These are phyloP conservation scores for Cyberlindnera saturnus DNA, from an alignment of 805 yeast genomes.

Conservation along the genomic window DNA sequence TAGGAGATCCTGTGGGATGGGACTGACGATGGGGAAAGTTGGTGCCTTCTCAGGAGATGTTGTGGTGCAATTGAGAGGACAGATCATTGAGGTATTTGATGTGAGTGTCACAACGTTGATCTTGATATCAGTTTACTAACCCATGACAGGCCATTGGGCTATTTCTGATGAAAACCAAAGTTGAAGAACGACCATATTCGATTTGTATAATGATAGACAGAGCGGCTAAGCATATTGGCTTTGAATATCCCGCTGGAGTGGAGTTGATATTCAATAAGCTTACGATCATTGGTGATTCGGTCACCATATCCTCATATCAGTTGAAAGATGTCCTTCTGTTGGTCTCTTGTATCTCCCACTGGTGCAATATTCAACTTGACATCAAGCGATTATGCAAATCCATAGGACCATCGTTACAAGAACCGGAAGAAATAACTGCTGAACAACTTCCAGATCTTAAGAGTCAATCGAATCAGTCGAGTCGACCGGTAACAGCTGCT, in stretches of 20 bases:
- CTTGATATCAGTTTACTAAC: no score
- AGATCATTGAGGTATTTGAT: neutral
- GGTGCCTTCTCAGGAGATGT: conserved; percentile 4
- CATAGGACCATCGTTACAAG: neutral
- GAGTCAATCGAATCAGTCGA: no score
- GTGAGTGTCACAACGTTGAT: neutral
- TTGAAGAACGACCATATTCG: no score
- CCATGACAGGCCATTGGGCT: no score
- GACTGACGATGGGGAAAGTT: neutral
- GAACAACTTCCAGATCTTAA: no score
- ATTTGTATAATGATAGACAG: no score
- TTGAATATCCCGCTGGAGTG: no score
- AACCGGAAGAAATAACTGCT: no score
- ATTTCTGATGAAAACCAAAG: no score
- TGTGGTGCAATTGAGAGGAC: neutral
- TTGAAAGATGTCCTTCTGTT: neutral
- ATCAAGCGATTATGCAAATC: neutral
- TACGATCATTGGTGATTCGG: neutral
- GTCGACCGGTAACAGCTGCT: no score
- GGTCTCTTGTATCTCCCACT: neutral
- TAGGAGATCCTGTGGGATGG: neutral
- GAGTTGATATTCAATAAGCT: neutral
- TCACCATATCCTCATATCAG: neutral
- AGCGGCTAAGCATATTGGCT: no score
- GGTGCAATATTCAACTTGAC: neutral